Percentiles rank a stretch among this genome's conserved stretches.
Conservation (phyloP, 129 eudicot genomes). For the Flaveria brownii region DNA sequence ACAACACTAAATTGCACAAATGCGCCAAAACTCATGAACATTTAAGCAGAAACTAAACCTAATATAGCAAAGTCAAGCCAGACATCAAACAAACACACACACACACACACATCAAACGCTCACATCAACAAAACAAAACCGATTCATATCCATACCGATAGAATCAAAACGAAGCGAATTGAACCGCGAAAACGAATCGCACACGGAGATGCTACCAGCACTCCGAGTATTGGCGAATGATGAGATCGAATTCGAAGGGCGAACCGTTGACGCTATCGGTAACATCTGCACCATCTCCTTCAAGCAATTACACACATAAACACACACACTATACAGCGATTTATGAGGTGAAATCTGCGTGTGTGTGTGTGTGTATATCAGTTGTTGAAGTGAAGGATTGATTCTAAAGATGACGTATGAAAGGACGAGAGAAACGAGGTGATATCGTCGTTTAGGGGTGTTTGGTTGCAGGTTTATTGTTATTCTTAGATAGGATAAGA, state of each 20-base stretch:
- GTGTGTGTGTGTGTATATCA: not conserved
- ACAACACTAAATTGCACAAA: not conserved
- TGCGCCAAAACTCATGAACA: not conserved
- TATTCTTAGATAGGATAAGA: constrained; percentile 2
- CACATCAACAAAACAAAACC: constrained; percentile 1
- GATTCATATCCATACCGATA: constrained; percentile 37
- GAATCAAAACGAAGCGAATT: constrained; percentile 44
- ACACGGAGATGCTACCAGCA: constrained; percentile 29
- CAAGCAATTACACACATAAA: constrained; percentile 33
- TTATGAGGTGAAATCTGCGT: not conserved
- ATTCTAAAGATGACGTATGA: constrained; percentile 40
- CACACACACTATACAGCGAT: constrained; percentile 26
- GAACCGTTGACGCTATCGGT: constrained; percentile 79
- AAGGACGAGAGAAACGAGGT: constrained; percentile 26
- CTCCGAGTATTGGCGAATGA: constrained; percentile 40
- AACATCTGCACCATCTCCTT: constrained; percentile 64
- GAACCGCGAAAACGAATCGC: constrained; percentile 35
- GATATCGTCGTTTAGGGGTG: constrained; percentile 18
- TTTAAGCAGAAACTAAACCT: not conserved
- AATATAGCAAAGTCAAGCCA: constrained; percentile 12
- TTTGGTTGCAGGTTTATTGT: constrained; percentile 16
- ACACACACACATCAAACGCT: not conserved
- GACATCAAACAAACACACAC: not conserved
- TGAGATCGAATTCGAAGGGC: constrained; percentile 63
- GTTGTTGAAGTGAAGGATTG: constrained; percentile 24